Evolutionary conservation across 495 filamentous ascomycete genomes (phyloP), one percentile per base, ranked within the genome.

Genomic region (Bacidia gigantensis): DNA sequence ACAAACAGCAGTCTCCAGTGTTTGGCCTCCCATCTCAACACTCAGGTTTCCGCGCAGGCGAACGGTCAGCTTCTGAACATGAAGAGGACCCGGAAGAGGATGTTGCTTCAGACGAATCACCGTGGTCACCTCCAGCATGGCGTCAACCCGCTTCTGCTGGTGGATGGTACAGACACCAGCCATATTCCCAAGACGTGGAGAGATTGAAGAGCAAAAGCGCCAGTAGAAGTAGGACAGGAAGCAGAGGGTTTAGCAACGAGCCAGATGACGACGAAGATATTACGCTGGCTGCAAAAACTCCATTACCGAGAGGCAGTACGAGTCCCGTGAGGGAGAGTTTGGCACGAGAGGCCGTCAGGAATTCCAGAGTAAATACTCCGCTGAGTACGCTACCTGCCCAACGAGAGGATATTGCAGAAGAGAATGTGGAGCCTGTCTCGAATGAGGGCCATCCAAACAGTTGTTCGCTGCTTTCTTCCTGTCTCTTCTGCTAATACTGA

Each of bases 11-110:
- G 39, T 75, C 76, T 21, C 78, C 75, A 11, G 46, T 75, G 59
- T 78, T 80, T 59, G 72, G 71, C 39, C 68, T 84, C 50, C 86
- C 82, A 14, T 82, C 81, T 23, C 76, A 83, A 62, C 83, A 86
- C 68, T 88, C 83, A 44, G 86, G 82, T 41, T 88, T 87, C 70
- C 77, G 80, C 59, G 83, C 76, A 5, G 78, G 79, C 47, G 26
- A 18, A 18, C 25, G 10, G 32, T 38, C 26, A 14, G 25, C 11
- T 11, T 29, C 26, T 10, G 47, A 50, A 18, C 18, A 29, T 10
- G 73, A 78, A 41, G 79, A 77, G 26, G 75, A 78, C 54, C 68
- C 63, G 63, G 71, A 68, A 59, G 65, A 62, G 47, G 68, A 69
- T 48, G 46, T 55, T 49, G 53, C 47, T 56, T 61, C 53, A 55